These are phyloP conservation scores for Globisporangium nagaii DNA, from an alignment of 352 stramenopile genomes.

Conservation along the genomic window DNA sequence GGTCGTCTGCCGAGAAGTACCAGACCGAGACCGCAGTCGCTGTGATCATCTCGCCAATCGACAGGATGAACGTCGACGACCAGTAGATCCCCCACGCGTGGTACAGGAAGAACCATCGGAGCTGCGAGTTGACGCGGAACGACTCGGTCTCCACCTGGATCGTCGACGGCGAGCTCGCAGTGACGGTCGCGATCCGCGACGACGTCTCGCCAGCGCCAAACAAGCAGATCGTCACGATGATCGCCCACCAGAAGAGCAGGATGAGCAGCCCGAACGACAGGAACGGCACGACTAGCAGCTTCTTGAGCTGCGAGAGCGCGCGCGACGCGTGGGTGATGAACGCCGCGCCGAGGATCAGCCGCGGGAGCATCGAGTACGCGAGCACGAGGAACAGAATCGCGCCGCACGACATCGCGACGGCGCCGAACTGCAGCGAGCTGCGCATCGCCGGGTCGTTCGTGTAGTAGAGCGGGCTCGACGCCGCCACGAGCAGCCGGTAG, in stretches of 20 bases:
- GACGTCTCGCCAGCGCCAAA: conserved; percentile 66
- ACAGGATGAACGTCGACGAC: conserved; percentile 59
- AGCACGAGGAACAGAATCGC: conserved; percentile 68
- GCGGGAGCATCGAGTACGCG: conserved; percentile 52
- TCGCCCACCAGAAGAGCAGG: conserved; percentile 64
- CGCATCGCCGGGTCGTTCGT: conserved; percentile 60
- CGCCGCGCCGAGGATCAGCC: conserved; percentile 56
- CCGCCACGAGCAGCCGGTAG: conserved; percentile 47
- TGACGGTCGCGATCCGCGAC: conserved; percentile 52
- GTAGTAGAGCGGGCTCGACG: conserved; percentile 42
- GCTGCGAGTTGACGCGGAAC: conserved; percentile 53
- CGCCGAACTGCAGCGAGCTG: conserved; percentile 57
- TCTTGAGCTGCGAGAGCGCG: conserved; percentile 59
- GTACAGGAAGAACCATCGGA: conserved; percentile 76
- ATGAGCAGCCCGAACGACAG: conserved; percentile 59
- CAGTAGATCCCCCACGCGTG: conserved; percentile 81
- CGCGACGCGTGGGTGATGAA: conserved; percentile 77
- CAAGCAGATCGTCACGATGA: conserved; percentile 68
- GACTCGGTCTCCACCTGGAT: conserved; percentile 65
- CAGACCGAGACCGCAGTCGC: conserved; percentile 65
- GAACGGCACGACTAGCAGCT: conserved; percentile 65
- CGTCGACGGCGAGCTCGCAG: conserved; percentile 29
- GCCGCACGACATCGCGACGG: conserved; percentile 49
- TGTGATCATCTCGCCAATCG: conserved; percentile 71
- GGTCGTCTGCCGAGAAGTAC: conserved; percentile 73